Conservation (phyloP, 768 basidiomycete genomes). For the Cystofilobasidium capitatum region DNA sequence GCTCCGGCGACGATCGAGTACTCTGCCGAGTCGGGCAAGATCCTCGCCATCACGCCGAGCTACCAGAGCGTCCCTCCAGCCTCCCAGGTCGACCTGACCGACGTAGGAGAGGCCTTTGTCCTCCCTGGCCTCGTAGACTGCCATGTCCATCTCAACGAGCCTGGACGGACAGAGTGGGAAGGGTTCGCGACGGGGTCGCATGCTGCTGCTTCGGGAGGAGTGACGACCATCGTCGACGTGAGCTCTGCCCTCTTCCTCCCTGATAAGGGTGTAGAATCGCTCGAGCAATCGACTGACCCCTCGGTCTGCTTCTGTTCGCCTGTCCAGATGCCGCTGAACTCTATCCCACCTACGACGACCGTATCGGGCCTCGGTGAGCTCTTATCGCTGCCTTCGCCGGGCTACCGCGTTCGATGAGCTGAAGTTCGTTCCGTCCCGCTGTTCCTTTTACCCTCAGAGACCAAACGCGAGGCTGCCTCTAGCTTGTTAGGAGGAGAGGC, state of each 20-base stretch:
- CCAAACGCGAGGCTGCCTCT: constrained; percentile 27
- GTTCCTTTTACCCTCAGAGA: background rate
- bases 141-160: constrained; percentile 86
- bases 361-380: constrained; percentile 63
- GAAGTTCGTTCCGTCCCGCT: background rate
- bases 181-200: constrained; percentile 84
- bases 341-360: constrained; percentile 89
- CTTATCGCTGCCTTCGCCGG: no score
- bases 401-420: no score
- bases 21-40: constrained; percentile 52
- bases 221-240: constrained; percentile 83
- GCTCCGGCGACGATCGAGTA: constrained; percentile 60
- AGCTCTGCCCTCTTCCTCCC: background rate
- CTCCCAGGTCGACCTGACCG: constrained; percentile 37
- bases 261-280: background rate
- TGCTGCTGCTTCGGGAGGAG: constrained; percentile 83
- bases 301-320: background rate
- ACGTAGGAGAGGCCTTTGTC: constrained; percentile 52
- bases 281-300: background rate
- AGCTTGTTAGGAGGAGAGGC: background rate
- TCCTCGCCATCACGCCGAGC: constrained; percentile 45
- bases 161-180: constrained; percentile 78
- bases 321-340: constrained; percentile 78
- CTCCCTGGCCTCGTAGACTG: constrained; percentile 69
- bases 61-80: constrained; percentile 36